phyloP scores from a whole-genome alignment of 495 filamentous ascomycete genomes.

The Penicillium simplicissimum region DNA sequence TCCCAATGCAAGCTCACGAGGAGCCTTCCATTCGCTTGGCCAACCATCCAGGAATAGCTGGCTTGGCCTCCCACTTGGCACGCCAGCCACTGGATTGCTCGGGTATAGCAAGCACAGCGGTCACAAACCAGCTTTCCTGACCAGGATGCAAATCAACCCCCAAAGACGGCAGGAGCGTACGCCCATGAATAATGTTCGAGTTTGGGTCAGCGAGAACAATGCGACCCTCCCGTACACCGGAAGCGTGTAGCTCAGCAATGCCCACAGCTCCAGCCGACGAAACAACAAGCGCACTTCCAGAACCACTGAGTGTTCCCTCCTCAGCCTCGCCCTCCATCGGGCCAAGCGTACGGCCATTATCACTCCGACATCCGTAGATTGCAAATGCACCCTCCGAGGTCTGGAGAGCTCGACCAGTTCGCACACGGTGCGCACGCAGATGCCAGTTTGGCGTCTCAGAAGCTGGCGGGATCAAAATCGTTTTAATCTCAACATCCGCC shows the following conservation, averaged over 20 bases:
- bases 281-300: slow-evolving; percentile 59
- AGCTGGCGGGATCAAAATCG: slow-evolving; percentile 61
- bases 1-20: background rate
- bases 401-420: slow-evolving; percentile 57
- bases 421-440: slow-evolving; percentile 62
- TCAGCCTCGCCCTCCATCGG: slow-evolving; percentile 48
- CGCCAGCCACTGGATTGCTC: slow-evolving; percentile 11
- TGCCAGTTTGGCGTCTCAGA: slow-evolving; percentile 63
- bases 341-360: slow-evolving; percentile 59
- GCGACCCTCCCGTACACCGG: slow-evolving; percentile 49
- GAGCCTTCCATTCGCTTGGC: background rate
- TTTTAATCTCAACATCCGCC: slow-evolving; percentile 62
- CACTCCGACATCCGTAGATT: slow-evolving; percentile 60
- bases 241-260: slow-evolving; percentile 57
- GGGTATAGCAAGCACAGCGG: slow-evolving; percentile 52
- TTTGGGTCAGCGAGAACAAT: slow-evolving; percentile 76
- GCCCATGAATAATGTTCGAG: slow-evolving; percentile 68
- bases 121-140: slow-evolving; percentile 47
- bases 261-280: slow-evolving; percentile 68
- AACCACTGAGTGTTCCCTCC: slow-evolving; percentile 57
- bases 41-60: slow-evolving; percentile 14
- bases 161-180: slow-evolving; percentile 70
- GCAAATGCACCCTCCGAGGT: slow-evolving; percentile 72
- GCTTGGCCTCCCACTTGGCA: slow-evolving; percentile 10
- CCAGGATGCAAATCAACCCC: slow-evolving; percentile 37